phyloP scores from a whole-genome alignment of 1,284 basidiomycete species.

The Tylopilus sp. region DNA sequence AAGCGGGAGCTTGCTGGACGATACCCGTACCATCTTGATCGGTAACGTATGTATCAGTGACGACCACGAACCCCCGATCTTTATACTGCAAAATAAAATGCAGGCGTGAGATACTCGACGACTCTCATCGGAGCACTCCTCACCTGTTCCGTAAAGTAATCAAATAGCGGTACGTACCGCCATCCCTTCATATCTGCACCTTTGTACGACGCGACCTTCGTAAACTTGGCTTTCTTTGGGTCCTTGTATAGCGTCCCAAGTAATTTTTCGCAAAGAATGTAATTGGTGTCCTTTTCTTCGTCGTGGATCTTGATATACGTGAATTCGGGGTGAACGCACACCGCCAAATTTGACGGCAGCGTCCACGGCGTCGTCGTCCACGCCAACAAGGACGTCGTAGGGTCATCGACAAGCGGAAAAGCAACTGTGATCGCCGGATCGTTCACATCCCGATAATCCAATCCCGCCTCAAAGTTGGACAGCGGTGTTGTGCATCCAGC shows the following conservation, averaged over 20 bases:
- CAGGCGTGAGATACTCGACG: constrained; percentile 3
- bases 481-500: constrained; percentile 96
- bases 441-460: constrained; percentile 93
- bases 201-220: constrained; percentile 89
- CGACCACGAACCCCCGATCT: constrained; percentile 91
- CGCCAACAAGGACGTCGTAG: constrained; percentile 90
- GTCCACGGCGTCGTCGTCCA: constrained; percentile 99
- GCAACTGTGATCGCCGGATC: constrained; percentile 98
- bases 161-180: constrained; percentile 96
- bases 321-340: constrained; percentile 97
- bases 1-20: constrained; percentile 98
- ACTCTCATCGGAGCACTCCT: constrained; percentile 10
- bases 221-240: constrained; percentile 97
- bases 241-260: constrained; percentile 96
- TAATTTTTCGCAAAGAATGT: constrained; percentile 92
- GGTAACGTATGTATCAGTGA: constrained; percentile 95
- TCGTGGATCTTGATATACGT: constrained; percentile 99
- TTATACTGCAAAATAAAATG: constrained; percentile 71
- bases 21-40: constrained; percentile 97
- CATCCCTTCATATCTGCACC: constrained; percentile 96
- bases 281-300: constrained; percentile 88
- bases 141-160: constrained; percentile 96
- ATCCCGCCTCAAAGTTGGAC: constrained; percentile 98
- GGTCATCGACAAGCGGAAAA: constrained; percentile 95
- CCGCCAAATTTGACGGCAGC: constrained; percentile 93